Percentiles rank a stretch among this genome's conserved stretches.
Conservation (phyloP, 306 rosid species). For the Sicyos edulis region DNA sequence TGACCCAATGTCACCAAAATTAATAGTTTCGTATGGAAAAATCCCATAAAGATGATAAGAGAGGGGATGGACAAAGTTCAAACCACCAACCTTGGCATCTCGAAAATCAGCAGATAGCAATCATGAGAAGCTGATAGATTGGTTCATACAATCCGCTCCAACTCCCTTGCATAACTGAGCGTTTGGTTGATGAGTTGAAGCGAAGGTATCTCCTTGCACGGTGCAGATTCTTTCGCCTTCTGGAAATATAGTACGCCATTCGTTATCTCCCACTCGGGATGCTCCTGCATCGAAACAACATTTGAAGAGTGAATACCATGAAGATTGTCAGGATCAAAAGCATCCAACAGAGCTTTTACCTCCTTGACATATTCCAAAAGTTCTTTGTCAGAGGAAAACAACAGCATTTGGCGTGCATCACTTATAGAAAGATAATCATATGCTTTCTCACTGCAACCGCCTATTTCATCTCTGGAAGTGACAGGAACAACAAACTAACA, state of each 20-base stretch:
- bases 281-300: slow-evolving; percentile 56
- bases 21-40: background rate
- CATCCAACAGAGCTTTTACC: slow-evolving; percentile 42
- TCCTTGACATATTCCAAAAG: slow-evolving; percentile 22
- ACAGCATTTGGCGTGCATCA: too few relatives aligned
- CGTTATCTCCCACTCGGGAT: slow-evolving; percentile 84
- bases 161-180: slow-evolving; percentile 93
- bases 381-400: too few relatives aligned
- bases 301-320: background rate
- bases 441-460: too few relatives aligned
- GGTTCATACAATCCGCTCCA: slow-evolving; percentile 89
- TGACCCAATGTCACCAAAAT: background rate
- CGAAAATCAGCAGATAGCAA: slow-evolving; percentile 16
- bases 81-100: background rate
- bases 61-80: background rate
- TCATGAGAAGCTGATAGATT: slow-evolving; percentile 15
- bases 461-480: too few relatives aligned
- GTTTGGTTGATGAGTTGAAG: slow-evolving; percentile 97
- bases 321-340: background rate
- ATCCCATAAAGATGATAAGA: slow-evolving; percentile 10
- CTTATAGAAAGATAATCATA: too few relatives aligned
- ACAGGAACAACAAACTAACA: too few relatives aligned
- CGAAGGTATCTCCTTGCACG: slow-evolving; percentile 96
- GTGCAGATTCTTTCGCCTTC: slow-evolving; percentile 83
- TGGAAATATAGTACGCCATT: slow-evolving; percentile 56